phyloP scores from a whole-genome alignment of 129 eudicot genomes.

The Tanacetum coccineum region DNA sequence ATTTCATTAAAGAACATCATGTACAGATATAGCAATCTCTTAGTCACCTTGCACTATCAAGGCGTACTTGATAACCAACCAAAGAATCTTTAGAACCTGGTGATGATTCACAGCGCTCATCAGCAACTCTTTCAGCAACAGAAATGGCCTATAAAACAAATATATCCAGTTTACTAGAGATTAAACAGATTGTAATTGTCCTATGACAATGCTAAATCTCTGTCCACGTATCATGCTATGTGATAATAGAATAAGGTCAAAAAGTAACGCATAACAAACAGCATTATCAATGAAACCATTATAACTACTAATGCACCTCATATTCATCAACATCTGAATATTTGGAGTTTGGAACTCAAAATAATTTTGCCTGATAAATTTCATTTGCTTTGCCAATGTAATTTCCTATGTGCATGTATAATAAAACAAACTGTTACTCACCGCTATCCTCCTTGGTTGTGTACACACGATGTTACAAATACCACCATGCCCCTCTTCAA shows the following conservation, averaged over 20 bases:
- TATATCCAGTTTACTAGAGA: slow-evolving; percentile 10
- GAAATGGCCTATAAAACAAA: slow-evolving; percentile 66
- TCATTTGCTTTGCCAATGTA: slow-evolving; percentile 7
- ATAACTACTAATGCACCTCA: slow-evolving; percentile 11
- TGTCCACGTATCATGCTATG: neutral
- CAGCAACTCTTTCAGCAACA: slow-evolving; percentile 98
- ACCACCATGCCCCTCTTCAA: slow-evolving; percentile 81
- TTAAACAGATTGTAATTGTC: neutral
- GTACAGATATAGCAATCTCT: neutral
- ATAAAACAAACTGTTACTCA: slow-evolving; percentile 36
- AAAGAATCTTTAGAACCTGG: slow-evolving; percentile 92
- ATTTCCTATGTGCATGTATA: slow-evolving; percentile 5
- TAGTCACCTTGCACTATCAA: slow-evolving; percentile 94
- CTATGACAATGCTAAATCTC: slow-evolving; percentile 1
- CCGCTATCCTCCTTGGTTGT: slow-evolving; percentile 98
- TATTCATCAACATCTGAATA: slow-evolving; percentile 1
- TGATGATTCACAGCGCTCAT: slow-evolving; percentile 88
- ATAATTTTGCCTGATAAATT: slow-evolving; percentile 8
- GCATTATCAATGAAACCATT: slow-evolving; percentile 3
- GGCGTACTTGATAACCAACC: slow-evolving; percentile 99
- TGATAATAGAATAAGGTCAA: neutral
- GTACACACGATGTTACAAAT: slow-evolving; percentile 93
- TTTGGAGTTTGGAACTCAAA: neutral
- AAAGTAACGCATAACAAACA: slow-evolving; percentile 14
- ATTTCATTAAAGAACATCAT: neutral